Evolutionary conservation across 495 filamentous ascomycete species (phyloP).

Genomic region (Polyplosphaeria fusca): DNA sequence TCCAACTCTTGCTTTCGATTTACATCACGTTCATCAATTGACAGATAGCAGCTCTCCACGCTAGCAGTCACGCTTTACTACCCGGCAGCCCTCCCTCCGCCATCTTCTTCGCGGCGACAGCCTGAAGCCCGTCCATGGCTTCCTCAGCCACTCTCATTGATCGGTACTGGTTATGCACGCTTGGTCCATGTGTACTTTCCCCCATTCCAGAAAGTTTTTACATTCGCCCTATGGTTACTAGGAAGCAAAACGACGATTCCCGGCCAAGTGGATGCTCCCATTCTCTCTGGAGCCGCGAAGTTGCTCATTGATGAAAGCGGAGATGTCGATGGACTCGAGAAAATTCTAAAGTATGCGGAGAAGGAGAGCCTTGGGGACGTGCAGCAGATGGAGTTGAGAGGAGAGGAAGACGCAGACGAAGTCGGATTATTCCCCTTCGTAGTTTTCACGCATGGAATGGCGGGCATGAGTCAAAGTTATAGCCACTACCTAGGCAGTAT

Average conservation of each 20-base stretch:
- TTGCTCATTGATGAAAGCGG: constrained; percentile 6
- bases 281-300: constrained; percentile 5
- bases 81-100: constrained; percentile 1
- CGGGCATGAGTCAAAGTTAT: constrained; percentile 50
- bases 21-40: neutral
- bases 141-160: constrained; percentile 48
- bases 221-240: constrained; percentile 48
- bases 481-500: constrained; percentile 54
- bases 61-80: constrained; percentile 32
- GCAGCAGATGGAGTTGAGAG: neutral
- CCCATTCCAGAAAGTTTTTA: constrained; percentile 43
- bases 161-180: constrained; percentile 45
- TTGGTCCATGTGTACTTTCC: constrained; percentile 39
- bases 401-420: neutral
- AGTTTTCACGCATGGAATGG: constrained; percentile 56
- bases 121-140: constrained; percentile 48
- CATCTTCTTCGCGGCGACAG: neutral
- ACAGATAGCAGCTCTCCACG: constrained; percentile 13
- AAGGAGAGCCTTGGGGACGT: neutral
- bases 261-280: constrained; percentile 15
- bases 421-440: constrained; percentile 42
- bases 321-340: neutral
- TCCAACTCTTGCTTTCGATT: neutral
- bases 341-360: neutral
- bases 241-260: constrained; percentile 38